Evolutionary conservation across 2,329 filamentous ascomycete genomes (phyloP).

Genomic region (Cryphonectria parasitica): DNA sequence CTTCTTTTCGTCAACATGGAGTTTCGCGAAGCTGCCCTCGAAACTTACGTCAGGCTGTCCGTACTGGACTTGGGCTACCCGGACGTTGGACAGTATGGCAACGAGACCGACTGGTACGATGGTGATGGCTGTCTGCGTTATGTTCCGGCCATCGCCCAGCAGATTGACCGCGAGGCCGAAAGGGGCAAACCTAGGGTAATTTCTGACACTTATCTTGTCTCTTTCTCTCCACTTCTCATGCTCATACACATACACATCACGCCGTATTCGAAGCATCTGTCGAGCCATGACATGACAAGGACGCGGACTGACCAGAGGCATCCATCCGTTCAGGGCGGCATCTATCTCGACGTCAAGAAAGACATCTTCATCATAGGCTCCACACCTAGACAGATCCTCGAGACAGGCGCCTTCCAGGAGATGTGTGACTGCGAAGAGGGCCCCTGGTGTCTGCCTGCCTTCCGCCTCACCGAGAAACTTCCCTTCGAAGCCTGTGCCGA

Average conservation of each 20-base stretch:
- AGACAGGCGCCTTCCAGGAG: background rate
- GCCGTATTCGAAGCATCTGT: background rate
- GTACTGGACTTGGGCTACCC: constrained; percentile 1
- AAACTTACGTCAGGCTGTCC: constrained; percentile 7
- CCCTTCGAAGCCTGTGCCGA: background rate
- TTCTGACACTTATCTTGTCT: background rate
- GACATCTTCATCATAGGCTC: constrained; percentile 18
- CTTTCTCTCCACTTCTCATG: background rate
- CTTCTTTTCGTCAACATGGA: constrained; percentile 13
- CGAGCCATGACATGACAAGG: background rate
- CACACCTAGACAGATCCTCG: constrained; percentile 1
- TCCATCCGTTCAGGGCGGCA: constrained; percentile 1
- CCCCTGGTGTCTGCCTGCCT: constrained; percentile 6
- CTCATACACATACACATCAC: background rate
- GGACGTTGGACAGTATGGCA: background rate
- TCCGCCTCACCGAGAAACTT: constrained; percentile 12
- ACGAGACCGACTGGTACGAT: background rate
- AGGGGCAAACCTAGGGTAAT: background rate
- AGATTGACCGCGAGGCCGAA: background rate
- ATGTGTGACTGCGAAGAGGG: background rate
- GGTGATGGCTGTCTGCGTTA: background rate
- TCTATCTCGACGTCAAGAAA: constrained; percentile 14
- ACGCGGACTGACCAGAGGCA: background rate
- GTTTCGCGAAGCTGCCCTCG: constrained; percentile 11
- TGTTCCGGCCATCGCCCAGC: background rate